Percentiles rank a stretch among this genome's conserved stretches.
These are phyloP conservation scores for Clathrus columnatus DNA, from an alignment of 768 basidiomycete genomes.

Conservation along the genomic window DNA sequence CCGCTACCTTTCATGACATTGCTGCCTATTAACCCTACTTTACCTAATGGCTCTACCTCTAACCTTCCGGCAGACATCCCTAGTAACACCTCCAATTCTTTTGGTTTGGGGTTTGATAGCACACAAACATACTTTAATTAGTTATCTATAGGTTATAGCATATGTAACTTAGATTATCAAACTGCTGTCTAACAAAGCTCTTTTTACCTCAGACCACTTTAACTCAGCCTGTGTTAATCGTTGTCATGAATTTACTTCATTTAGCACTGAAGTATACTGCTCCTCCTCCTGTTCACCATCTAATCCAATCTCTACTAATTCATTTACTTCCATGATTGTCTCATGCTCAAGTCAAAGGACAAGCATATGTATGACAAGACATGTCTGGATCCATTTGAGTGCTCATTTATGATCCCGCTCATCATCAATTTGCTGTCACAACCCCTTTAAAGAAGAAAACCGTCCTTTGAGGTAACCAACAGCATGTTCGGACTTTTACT, in stretches of 20 bases:
- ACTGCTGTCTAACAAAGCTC: neutral
- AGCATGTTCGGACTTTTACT: conserved; percentile 31
- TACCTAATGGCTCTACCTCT: too few species aligned
- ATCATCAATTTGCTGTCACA: conserved; percentile 22
- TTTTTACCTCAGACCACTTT: neutral
- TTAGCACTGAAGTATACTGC: neutral
- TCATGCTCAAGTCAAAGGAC: neutral
- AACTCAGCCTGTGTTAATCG: neutral
- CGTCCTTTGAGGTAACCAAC: conserved; percentile 34
- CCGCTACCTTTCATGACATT: too few species aligned
- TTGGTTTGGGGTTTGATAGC: too few species aligned
- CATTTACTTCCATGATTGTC: conserved; percentile 23
- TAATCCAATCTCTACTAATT: conserved; percentile 14
- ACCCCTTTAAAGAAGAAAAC: conserved; percentile 26
- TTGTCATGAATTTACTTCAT: neutral
- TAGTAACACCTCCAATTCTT: too few species aligned
- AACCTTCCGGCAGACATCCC: too few species aligned
- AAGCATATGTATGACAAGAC: conserved; percentile 24
- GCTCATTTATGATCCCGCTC: conserved; percentile 21
- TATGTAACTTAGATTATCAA: neutral
- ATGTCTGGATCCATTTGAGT: conserved; percentile 24
- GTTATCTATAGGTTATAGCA: too few species aligned
- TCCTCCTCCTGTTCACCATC: neutral
- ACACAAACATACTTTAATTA: neutral
- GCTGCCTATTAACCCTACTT: too few species aligned